phyloP scores from a whole-genome alignment of 148 eudicot species.

The Vaccinium corymbosum region DNA sequence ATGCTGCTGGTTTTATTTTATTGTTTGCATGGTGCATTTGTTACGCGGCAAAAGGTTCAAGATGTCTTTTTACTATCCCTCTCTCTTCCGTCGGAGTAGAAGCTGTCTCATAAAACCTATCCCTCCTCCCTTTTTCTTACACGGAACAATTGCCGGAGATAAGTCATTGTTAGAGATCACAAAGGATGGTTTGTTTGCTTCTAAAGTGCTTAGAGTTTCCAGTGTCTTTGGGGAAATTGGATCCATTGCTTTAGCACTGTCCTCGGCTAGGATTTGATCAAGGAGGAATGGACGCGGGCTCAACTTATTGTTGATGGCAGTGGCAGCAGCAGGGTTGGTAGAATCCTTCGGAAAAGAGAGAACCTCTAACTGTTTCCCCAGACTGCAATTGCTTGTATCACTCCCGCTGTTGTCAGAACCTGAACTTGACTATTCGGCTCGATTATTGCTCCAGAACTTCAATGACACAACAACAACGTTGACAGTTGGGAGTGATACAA shows the following conservation, averaged over 20 bases:
- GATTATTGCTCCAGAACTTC: no score
- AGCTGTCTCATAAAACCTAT: conserved; percentile 58
- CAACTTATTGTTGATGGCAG: conserved; percentile 18
- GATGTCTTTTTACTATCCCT: conserved; percentile 38
- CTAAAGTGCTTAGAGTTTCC: conserved; percentile 26
- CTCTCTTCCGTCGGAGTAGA: conserved; percentile 58
- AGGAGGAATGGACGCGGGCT: conserved; percentile 52
- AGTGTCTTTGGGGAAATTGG: conserved; percentile 22
- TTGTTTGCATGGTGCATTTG: background rate
- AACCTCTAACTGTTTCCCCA: conserved; percentile 54
- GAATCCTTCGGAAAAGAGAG: conserved; percentile 36
- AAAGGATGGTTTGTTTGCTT: conserved; percentile 18
- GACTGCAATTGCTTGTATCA: background rate
- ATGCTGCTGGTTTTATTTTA: background rate
- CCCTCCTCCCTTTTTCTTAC: conserved; percentile 52
- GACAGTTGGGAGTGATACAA: no score
- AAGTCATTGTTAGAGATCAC: background rate
- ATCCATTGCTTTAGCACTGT: conserved; percentile 20
- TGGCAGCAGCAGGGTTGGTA: conserved; percentile 15
- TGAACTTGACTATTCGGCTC: no score
- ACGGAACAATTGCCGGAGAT: conserved; percentile 48
- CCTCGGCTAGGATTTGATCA: conserved; percentile 54
- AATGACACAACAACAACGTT: no score
- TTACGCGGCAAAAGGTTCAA: conserved; percentile 22
- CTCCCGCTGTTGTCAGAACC: no score